Base-by-base conservation (phyloP, 2,329 filamentous ascomycete genomes). In the Pseudogymnoascus sp. region DNA sequence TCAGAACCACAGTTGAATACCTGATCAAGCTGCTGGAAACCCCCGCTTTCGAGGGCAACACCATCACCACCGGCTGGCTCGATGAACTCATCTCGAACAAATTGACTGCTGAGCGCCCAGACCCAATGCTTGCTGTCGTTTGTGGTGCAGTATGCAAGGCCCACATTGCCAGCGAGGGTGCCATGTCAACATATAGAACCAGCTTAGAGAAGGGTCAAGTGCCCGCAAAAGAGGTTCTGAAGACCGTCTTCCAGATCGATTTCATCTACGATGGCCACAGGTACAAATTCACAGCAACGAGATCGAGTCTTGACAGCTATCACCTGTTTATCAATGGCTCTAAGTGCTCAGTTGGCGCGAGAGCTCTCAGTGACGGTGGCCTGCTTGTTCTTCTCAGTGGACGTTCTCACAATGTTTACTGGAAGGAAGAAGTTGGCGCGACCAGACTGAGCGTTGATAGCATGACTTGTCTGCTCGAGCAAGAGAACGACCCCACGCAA, bases 291-390 rank as follows among this genome's bases (percentile, higher is more conserved):
- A 99, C 95, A 0, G 93, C 92, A 31, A 98, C 95, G 11, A 87
- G 93, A 62, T 93, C 95, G 24, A 96, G 93, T 75, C 73, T 87
- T 53, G 93, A 98, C 77, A 96, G 90, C 79, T 99, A 97, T 80
- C 93, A 96, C 67, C 85, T 99, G 64, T 99, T 98, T 82, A 96
- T 98, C 83, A 99, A 99, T 75, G 95, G 95, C 65, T 98, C 95
- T 70, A 96, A 96, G 81, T 96, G 91, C 78, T 88, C 90, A 6
- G 90, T 98, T 63, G 95, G 93, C 72, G 90, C 99, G 62, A 90
- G 95, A 70, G 89, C 93, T 60, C 85, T 99, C 68, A 92, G 91
- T 68, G 95, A 99, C 71, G 95, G 95, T 75, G 95, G 95, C 75
- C 85, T 99, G 10, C 84, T 99, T 63, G 86, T 99, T 67, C 85